Conservation (phyloP, 768 basidiomycete genomes). For the Hygrocybe punicea region DNA sequence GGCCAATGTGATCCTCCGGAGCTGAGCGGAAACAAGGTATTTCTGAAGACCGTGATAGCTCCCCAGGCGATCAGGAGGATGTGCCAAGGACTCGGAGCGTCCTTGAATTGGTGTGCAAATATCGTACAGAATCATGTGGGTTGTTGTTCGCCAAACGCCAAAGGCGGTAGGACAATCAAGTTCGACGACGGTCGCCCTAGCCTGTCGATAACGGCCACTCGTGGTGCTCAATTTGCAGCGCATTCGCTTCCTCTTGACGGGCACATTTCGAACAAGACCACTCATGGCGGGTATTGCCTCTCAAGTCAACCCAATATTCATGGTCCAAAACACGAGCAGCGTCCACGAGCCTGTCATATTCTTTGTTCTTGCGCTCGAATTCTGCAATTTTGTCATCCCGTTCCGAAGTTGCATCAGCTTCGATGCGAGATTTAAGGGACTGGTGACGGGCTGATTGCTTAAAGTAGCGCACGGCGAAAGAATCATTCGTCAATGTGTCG, state of each 20-base stretch:
- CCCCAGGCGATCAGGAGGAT: background rate
- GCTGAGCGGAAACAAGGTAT: background rate
- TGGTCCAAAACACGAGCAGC: constrained; percentile 11
- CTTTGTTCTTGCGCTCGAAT: constrained; percentile 18
- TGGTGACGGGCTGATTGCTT: constrained; percentile 18
- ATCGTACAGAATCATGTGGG: constrained; percentile 38
- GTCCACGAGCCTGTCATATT: constrained; percentile 16
- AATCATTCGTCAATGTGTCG: constrained; percentile 6
- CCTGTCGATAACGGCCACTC: constrained; percentile 48
- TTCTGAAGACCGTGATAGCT: background rate
- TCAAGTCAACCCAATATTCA: background rate
- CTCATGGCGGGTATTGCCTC: background rate
- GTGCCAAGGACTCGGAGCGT: background rate
- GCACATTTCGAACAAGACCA: constrained; percentile 29
- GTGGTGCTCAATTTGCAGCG: constrained; percentile 32
- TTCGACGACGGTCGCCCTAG: constrained; percentile 41
- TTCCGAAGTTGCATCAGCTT: constrained; percentile 19
- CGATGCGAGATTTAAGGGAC: constrained; percentile 26
- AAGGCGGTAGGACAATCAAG: constrained; percentile 38
- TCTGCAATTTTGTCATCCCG: constrained; percentile 25
- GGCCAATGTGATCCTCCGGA: constrained; percentile 30
- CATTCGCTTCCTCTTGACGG: constrained; percentile 9
- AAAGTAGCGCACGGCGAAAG: constrained; percentile 39
- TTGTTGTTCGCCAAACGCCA: constrained; percentile 43
- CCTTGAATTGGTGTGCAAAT: constrained; percentile 25